phyloP scores from a whole-genome alignment of 139 green algal species.

The Trebouxia sp. region DNA sequence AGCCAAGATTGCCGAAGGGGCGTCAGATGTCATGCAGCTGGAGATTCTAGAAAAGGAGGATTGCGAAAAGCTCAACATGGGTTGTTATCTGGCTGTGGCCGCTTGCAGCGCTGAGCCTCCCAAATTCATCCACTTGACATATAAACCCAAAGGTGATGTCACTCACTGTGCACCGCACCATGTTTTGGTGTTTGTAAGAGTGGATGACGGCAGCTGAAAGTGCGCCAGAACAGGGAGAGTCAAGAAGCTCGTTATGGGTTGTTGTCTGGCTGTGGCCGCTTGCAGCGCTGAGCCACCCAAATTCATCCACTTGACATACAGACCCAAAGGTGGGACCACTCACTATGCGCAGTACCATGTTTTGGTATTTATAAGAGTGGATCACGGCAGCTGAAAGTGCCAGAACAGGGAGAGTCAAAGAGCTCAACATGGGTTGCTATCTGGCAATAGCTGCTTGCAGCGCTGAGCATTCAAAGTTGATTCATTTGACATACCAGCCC shows the following conservation, averaged over 20 bases:
- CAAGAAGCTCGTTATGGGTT: conserved; percentile 90
- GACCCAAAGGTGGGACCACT: conserved; percentile 43
- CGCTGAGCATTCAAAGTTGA: conserved; percentile 89
- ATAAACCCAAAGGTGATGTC: conserved; percentile 65
- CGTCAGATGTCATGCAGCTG: conserved; percentile 55
- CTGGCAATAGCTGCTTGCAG: conserved; percentile 90
- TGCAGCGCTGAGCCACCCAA: conserved; percentile 78
- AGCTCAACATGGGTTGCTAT: conserved; percentile 92
- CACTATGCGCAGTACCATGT: no score
- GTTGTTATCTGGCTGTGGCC: conserved; percentile 92
- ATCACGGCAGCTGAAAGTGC: conserved; percentile 41
- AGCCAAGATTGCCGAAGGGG: conserved; percentile 52
- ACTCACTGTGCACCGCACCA: no score
- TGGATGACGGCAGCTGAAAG: conserved; percentile 36
- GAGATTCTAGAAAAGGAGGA: conserved; percentile 87
- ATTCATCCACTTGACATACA: conserved; percentile 99
- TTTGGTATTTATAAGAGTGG: background rate
- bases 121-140: conserved; percentile 98
- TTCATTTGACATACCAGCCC: conserved; percentile 95
- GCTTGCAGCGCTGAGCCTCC: conserved; percentile 76
- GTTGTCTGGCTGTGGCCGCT: conserved; percentile 92
- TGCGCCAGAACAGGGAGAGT: conserved; percentile 74
- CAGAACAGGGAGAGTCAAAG: conserved; percentile 79
- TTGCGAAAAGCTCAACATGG: conserved; percentile 93
- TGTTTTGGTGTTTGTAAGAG: background rate